Percentiles rank a stretch among this genome's conserved stretches.
Evolutionary conservation across 352 stramenopile genomes (phyloP).

Genomic region (Pythium utonaiense): DNA sequence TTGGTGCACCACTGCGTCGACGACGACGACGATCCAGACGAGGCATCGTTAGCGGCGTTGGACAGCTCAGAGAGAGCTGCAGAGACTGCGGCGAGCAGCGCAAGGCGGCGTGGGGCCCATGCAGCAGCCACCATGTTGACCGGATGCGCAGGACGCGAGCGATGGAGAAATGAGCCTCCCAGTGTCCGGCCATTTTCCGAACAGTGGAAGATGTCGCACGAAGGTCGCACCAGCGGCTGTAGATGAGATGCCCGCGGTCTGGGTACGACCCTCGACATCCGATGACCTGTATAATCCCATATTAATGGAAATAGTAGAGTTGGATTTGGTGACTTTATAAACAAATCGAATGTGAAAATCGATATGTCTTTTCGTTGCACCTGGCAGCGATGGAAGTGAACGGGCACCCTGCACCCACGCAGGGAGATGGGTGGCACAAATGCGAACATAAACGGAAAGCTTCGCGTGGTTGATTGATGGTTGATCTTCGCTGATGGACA

Average conservation of each 20-base stretch:
- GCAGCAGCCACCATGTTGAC: no score
- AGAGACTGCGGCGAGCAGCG: neutral
- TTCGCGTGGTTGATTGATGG: neutral
- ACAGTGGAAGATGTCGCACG: neutral
- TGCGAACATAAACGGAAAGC: neutral
- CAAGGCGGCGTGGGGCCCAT: no score
- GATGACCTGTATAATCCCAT: no score
- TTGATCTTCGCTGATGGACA: neutral
- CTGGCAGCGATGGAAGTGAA: no score
- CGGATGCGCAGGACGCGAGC: neutral
- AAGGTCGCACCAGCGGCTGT: neutral
- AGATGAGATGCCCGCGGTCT: slow-evolving; percentile 1
- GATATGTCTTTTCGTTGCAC: no score
- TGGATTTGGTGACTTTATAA: no score
- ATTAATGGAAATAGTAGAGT: no score
- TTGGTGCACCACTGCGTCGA: slow-evolving; percentile 38
- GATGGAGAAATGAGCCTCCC: neutral
- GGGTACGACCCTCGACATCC: no score
- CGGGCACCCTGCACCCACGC: neutral
- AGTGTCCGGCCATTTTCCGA: no score
- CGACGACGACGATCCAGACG: neutral
- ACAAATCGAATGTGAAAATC: no score
- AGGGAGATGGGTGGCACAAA: neutral
- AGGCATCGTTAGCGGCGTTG: neutral
- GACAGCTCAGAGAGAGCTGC: neutral